phyloP scores from a whole-genome alignment of 1,284 basidiomycete species.

The Flammula alnicola region DNA sequence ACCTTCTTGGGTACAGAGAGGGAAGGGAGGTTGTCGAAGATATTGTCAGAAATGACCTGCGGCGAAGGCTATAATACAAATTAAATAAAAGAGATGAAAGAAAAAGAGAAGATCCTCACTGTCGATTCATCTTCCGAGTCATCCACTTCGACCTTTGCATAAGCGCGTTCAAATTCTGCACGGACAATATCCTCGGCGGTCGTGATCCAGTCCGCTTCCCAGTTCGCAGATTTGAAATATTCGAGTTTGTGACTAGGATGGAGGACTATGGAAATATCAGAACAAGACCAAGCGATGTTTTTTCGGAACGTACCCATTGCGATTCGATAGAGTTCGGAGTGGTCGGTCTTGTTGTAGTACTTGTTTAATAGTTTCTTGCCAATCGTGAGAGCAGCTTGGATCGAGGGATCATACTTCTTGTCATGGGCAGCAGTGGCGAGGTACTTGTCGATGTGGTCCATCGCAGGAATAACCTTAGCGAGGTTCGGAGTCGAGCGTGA shows the following conservation, averaged over 20 bases:
- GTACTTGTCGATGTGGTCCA: conserved; percentile 29
- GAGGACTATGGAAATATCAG: conserved; percentile 1
- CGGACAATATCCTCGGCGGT: not conserved
- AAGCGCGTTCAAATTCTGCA: conserved; percentile 1
- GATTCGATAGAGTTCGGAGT: conserved; percentile 5
- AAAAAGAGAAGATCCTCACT: not conserved
- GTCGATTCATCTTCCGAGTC: not conserved
- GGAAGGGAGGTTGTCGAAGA: conserved; percentile 8
- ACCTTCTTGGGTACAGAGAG: conserved; percentile 4
- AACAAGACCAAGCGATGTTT: not conserved
- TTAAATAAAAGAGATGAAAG: not conserved
- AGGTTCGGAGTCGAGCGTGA: conserved; percentile 29
- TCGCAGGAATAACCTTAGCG: conserved; percentile 34
- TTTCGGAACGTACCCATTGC: conserved; percentile 2
- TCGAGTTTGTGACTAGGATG: conserved; percentile 11
- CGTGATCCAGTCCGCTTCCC: conserved; percentile 3
- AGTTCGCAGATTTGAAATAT: conserved; percentile 6
- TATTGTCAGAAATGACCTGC: not conserved
- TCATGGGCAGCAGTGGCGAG: conserved; percentile 10
- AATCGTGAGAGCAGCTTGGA: not conserved
- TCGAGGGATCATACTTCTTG: not conserved
- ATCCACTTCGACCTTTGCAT: not conserved
- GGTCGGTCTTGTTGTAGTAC: conserved; percentile 7
- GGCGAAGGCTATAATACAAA: not conserved
- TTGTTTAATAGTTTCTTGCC: conserved; percentile 3